Evolutionary conservation across 108 stramenopile species (phyloP).

Genomic region (Cyclostephanos tholiformis): DNA sequence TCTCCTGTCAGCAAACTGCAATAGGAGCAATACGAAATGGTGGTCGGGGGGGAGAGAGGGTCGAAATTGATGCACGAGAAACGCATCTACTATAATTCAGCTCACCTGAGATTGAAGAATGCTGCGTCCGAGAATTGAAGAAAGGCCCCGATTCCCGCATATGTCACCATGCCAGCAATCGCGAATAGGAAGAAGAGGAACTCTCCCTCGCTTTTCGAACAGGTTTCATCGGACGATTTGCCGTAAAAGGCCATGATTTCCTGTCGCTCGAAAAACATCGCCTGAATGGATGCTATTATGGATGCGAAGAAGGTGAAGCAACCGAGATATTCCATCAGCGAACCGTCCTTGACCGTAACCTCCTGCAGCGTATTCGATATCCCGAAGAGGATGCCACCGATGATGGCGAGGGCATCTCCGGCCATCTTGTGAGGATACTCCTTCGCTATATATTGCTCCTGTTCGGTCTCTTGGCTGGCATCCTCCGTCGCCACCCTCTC

Average conservation of each 20-base stretch:
- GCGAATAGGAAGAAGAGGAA: constrained; percentile 63
- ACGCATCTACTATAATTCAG: no score
- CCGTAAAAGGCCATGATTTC: constrained; percentile 54
- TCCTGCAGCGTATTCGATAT: constrained; percentile 83
- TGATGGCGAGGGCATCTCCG: constrained; percentile 88
- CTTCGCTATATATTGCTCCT: constrained; percentile 42
- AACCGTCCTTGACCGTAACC: constrained; percentile 58
- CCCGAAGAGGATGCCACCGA: constrained; percentile 90
- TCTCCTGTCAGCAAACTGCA: constrained; percentile 89
- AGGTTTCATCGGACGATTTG: constrained; percentile 28
- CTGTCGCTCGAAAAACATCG: constrained; percentile 65
- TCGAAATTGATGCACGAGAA: no score
- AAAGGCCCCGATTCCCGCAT: constrained; percentile 69
- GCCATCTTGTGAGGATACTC: constrained; percentile 69
- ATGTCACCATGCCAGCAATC: constrained; percentile 49
- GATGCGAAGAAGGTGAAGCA: no score
- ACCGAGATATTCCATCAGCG: constrained; percentile 82
- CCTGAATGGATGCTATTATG: constrained; percentile 53
- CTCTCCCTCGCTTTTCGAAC: constrained; percentile 44
- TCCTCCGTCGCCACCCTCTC: constrained; percentile 21
- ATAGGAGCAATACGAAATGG: no score
- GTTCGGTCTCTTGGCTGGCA: constrained; percentile 22
- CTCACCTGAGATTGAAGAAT: constrained; percentile 66
- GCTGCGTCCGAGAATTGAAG: constrained; percentile 74
- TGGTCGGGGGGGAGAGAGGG: no score